phyloP scores from a whole-genome alignment of 805 yeast genomes.

The Barnettozyma pratensis region DNA sequence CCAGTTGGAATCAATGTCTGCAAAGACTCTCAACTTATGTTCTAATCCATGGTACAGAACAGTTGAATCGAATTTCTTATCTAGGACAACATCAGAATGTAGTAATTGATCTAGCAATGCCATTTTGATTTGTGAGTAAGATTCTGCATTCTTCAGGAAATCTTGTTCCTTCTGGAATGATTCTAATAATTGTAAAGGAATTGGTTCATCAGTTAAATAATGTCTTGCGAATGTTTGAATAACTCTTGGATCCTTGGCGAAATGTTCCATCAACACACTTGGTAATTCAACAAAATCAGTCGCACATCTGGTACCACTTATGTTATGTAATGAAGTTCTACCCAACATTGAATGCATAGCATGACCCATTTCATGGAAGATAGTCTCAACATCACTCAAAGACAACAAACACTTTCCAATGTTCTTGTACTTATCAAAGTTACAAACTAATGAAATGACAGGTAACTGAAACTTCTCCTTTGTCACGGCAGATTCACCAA shows the following conservation, averaged over 20 bases:
- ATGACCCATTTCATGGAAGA: slow-evolving; percentile 98
- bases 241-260: slow-evolving; percentile 78
- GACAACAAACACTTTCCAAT: slow-evolving; percentile 54
- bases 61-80: slow-evolving; percentile 48
- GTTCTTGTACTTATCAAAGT: slow-evolving; percentile 47
- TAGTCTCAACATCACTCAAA: slow-evolving; percentile 80
- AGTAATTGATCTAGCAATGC: slow-evolving; percentile 81
- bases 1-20: slow-evolving; percentile 75
- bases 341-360: slow-evolving; percentile 98
- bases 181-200: slow-evolving; percentile 46
- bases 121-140: slow-evolving; percentile 84
- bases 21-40: slow-evolving; percentile 50
- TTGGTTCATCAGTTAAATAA: slow-evolving; percentile 51
- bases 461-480: slow-evolving; percentile 72
- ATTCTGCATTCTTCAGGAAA: slow-evolving; percentile 62
- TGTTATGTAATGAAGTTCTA: slow-evolving; percentile 81
- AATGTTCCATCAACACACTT: slow-evolving; percentile 92
- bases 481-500: slow-evolving; percentile 27
- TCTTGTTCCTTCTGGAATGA: slow-evolving; percentile 47
- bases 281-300: slow-evolving; percentile 97
- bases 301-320: slow-evolving; percentile 91
- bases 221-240: slow-evolving; percentile 69
- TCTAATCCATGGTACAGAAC: slow-evolving; percentile 65
- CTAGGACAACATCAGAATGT: slow-evolving; percentile 42
- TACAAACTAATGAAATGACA: slow-evolving; percentile 83